Evolutionary conservation across 2,329 filamentous ascomycete species (phyloP), one percentile per base, ranked within the genome.

Genomic region (Metarhizium guizhouense): DNA sequence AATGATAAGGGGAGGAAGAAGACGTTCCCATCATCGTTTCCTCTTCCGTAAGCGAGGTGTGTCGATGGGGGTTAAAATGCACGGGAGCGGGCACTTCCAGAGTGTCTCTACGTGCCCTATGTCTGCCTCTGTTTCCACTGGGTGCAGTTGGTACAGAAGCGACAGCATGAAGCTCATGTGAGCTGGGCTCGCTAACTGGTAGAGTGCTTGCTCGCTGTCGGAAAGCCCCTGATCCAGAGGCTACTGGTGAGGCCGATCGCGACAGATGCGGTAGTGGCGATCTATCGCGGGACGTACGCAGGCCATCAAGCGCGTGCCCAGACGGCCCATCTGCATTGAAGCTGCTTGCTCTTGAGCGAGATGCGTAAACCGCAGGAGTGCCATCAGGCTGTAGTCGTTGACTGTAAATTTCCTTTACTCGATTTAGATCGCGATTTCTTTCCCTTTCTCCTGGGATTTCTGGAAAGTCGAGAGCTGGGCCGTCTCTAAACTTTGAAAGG

Each of bases 381-480:
- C 67, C 72, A 10, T 69, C 65, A 6, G 59, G 64, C 29, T 72
- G 67, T 16, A 65, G 65, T 10, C 55, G 61, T 4, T 58, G 63
- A 43, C 73, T 75, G 56, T 76, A 82, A 4, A 64, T 61, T 34
- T 71, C 66, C 49, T 67, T 70, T 30, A 76, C 73, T 3, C 68
- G 60, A 18, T 58, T 53, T 1, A 82, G 62, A 0, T 64, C 60
- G 1, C 30, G 3, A 32, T 60, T 61, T 20, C 55, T 54, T 42
- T 52, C 43, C 5, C 11, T 14, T 59, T 85, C 81, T 2, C 80
- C 82, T 0, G 82, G 82, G 0, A 82, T 70, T 54, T 77, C 74
- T 0, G 82, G 82, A 51, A 76, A 85, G n/a, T 73, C 70, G n/a
- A 67, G 64, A 3, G 77, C 75, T 47, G 68, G 69, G 18, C 76